phyloP scores from a whole-genome alignment of 352 stramenopile genomes.

The Phytophthora sp. region DNA sequence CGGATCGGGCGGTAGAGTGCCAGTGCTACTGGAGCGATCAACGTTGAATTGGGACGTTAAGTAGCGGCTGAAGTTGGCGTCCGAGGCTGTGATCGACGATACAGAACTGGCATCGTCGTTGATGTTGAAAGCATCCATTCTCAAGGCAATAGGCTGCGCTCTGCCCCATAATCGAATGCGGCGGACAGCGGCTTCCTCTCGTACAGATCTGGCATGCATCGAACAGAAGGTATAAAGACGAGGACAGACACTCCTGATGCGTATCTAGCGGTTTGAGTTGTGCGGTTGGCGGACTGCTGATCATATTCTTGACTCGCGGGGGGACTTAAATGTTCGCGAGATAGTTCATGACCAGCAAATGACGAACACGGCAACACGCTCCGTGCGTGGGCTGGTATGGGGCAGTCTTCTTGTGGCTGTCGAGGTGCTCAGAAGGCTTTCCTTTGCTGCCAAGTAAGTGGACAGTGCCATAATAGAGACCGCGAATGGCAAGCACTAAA shows the following conservation, averaged over 20 bases:
- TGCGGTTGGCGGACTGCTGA: background rate
- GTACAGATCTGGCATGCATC: background rate
- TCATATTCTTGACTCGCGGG: too few relatives aligned
- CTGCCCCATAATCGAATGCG: background rate
- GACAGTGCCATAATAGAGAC: too few relatives aligned
- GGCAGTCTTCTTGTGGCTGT: too few relatives aligned
- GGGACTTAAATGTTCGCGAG: too few relatives aligned
- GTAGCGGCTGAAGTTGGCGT: background rate
- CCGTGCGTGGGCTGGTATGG: too few relatives aligned
- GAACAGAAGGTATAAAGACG: background rate
- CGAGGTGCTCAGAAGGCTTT: too few relatives aligned
- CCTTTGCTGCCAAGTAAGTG: too few relatives aligned
- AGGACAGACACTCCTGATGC: background rate
- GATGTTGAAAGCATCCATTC: background rate
- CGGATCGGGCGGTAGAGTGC: background rate
- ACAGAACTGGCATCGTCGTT: background rate
- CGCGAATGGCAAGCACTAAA: too few relatives aligned
- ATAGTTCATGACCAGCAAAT: too few relatives aligned
- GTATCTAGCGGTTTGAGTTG: background rate
- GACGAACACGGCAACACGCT: too few relatives aligned
- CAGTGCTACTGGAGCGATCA: background rate
- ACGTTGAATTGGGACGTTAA: slow-evolving; percentile 1
- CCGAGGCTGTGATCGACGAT: background rate
- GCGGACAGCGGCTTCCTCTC: background rate
- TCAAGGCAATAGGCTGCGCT: background rate